These are phyloP conservation scores for Aspergillus tamarii DNA, from an alignment of 2,329 filamentous ascomycete genomes.

Conservation along the genomic window DNA sequence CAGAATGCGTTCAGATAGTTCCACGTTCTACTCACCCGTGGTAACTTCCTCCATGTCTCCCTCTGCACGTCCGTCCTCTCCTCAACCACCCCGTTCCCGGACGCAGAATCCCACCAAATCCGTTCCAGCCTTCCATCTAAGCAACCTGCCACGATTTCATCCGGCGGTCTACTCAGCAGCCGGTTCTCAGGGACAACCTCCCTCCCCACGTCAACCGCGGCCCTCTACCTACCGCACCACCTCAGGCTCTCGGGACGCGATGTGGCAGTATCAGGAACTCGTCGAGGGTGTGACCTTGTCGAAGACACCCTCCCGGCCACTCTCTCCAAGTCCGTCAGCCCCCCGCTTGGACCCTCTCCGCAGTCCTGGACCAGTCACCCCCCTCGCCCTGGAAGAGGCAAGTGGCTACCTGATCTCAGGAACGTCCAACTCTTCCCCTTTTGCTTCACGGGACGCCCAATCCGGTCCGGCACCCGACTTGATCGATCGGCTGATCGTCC, in stretches of 20 bases:
- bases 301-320: slow-evolving; percentile 31
- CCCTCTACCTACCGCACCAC: slow-evolving; percentile 36
- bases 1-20: slow-evolving; percentile 39
- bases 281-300: slow-evolving; percentile 40
- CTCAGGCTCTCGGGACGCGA: slow-evolving; percentile 41
- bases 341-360: slow-evolving; percentile 49
- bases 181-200: slow-evolving; percentile 32
- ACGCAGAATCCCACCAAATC: slow-evolving; percentile 39
- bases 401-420: slow-evolving; percentile 47
- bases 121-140: slow-evolving; percentile 42
- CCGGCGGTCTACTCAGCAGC: slow-evolving; percentile 47
- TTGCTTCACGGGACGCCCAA: slow-evolving; percentile 24
- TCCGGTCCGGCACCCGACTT: slow-evolving; percentile 34
- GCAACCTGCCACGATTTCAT: slow-evolving; percentile 50
- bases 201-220: slow-evolving; percentile 36
- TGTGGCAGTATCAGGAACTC: slow-evolving; percentile 48
- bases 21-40: slow-evolving; percentile 36
- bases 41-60: slow-evolving; percentile 39
- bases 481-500: slow-evolving; percentile 38
- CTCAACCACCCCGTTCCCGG: slow-evolving; percentile 38
- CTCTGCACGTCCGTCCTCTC: slow-evolving; percentile 35
- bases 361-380: slow-evolving; percentile 52
- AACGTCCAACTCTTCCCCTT: slow-evolving; percentile 23
- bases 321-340: slow-evolving; percentile 42
- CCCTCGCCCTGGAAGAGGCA: slow-evolving; percentile 45